phyloP scores from a whole-genome alignment of 345 rosid species.

The Jatropha curcas region DNA sequence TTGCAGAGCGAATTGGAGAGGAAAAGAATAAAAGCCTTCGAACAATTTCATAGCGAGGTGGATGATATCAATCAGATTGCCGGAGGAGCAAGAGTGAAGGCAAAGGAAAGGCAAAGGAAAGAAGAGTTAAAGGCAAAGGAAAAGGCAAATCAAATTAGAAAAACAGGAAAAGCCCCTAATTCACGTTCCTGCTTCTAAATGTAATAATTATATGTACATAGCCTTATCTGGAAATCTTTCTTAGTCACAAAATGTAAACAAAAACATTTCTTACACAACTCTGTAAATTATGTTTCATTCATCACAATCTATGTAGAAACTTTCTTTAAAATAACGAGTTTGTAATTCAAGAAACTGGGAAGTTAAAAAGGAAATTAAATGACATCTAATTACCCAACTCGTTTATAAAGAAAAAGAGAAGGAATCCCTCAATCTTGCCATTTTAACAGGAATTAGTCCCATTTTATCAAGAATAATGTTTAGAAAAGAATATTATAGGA shows the following conservation, averaged over 20 bases:
- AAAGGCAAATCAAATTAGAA: slow-evolving; percentile 64
- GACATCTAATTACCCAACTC: too few relatives aligned
- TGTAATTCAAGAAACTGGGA: not conserved
- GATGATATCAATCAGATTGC: slow-evolving; percentile 44
- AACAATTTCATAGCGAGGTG: slow-evolving; percentile 40
- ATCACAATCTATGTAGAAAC: not conserved
- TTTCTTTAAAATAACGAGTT: not conserved
- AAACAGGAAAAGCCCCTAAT: slow-evolving; percentile 48
- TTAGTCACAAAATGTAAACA: not conserved
- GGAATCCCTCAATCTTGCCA: not conserved
- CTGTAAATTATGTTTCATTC: not conserved
- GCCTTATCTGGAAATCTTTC: not conserved
- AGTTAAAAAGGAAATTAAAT: not conserved
- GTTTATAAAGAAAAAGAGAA: not conserved
- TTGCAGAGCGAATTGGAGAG: slow-evolving; percentile 44
- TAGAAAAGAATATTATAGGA: too few relatives aligned
- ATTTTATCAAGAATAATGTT: too few relatives aligned
- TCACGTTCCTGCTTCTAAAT: slow-evolving; percentile 59
- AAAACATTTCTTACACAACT: slow-evolving; percentile 1
- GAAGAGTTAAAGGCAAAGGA: slow-evolving; percentile 59
- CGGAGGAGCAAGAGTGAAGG: slow-evolving; percentile 56
- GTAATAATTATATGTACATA: not conserved
- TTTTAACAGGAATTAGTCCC: not conserved
- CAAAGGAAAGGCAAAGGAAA: slow-evolving; percentile 45
- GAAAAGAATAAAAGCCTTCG: slow-evolving; percentile 44